Conservation (phyloP, 345 rosid species). For the Psidium friedrichsthalianum region DNA sequence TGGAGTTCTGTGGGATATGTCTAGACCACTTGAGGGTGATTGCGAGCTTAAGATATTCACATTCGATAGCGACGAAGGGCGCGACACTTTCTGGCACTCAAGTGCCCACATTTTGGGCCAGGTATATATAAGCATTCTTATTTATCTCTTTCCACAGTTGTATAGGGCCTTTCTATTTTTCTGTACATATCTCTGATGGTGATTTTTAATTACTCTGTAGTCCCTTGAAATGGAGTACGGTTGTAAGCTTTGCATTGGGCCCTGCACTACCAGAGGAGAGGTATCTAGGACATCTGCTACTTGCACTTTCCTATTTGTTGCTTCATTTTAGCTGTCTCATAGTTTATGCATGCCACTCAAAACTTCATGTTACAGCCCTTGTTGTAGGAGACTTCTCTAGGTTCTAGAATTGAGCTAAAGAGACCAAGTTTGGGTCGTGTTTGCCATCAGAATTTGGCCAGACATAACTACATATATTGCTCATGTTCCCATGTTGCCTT, state of each 20-base stretch:
- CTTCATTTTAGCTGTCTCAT: not conserved
- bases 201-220: constrained; percentile 17
- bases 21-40: constrained; percentile 65
- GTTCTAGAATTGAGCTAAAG: not conserved
- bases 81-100: constrained; percentile 97
- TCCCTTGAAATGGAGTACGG: constrained; percentile 80
- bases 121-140: constrained; percentile 19
- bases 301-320: not conserved
- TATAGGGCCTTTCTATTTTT: not conserved
- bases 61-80: constrained; percentile 71
- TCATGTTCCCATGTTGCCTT: not conserved
- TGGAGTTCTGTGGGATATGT: constrained; percentile 90
- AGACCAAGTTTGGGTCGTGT: not conserved
- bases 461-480: not conserved
- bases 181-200: not conserved
- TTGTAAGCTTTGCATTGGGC: constrained; percentile 93
- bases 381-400: not conserved
- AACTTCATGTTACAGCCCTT: not conserved
- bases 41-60: constrained; percentile 65
- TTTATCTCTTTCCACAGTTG: not conserved
- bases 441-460: not conserved
- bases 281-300: constrained; percentile 13
- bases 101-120: constrained; percentile 98
- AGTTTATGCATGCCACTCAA: not conserved
- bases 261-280: constrained; percentile 99